Evolutionary conservation across 208 protist species (phyloP).

Genomic region (Trypanosoma cruzi): DNA sequence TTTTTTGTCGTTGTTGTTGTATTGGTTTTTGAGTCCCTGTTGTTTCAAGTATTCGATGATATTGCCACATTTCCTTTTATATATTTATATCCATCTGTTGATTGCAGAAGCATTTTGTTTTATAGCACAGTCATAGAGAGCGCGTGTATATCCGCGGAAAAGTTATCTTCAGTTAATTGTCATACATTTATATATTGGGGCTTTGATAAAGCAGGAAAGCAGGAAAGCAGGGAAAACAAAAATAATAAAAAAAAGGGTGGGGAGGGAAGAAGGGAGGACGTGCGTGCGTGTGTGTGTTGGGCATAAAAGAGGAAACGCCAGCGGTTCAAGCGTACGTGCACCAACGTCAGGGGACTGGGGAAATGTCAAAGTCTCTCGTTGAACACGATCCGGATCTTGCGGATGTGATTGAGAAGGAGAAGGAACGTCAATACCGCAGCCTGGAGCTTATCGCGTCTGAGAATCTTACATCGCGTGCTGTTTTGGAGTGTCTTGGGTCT

Average conservation of each 20-base stretch:
- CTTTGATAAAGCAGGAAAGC: too few relatives aligned
- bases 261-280: too few relatives aligned
- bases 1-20: constrained; percentile 23
- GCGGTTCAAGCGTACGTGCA: too few relatives aligned
- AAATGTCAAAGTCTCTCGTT: constrained; percentile 34
- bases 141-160: too few relatives aligned
- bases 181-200: too few relatives aligned
- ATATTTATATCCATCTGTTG: too few relatives aligned
- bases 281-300: too few relatives aligned
- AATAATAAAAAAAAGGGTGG: constrained; percentile 16
- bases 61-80: too few relatives aligned
- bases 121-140: too few relatives aligned
- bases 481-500: constrained; percentile 97
- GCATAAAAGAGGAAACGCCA: too few relatives aligned
- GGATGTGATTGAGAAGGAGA: constrained; percentile 87
- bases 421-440: constrained; percentile 82
- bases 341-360: background rate
- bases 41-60: background rate
- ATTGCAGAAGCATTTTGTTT: too few relatives aligned
- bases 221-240: constrained; percentile 4
- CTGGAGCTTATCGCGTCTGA: constrained; percentile 94
- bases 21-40: background rate
- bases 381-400: constrained; percentile 81
- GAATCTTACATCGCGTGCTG: constrained; percentile 98
- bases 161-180: too few relatives aligned